Evolutionary conservation across 768 basidiomycete species (phyloP), one percentile per base, ranked within the genome.

Genomic region (Lanmaoa pseudosensibilis): DNA sequence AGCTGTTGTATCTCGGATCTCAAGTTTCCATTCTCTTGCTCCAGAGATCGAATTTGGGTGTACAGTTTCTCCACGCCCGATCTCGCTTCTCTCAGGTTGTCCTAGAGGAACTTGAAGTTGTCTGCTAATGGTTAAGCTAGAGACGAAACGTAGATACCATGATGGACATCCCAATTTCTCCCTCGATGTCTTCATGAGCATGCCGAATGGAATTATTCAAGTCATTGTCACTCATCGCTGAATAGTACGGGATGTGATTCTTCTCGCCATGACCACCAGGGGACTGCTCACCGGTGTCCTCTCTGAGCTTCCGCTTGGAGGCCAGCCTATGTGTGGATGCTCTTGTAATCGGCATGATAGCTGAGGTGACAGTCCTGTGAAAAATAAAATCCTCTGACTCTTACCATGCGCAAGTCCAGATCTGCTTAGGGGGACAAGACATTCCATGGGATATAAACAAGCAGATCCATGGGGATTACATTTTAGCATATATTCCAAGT

Each of bases 261-360:
- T 46, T 32, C 5, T 18, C 5, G 13, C 15, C 21, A 1, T 23
- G 25, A 34, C 37, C 16, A 16, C 21, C 36, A 8, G 34, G 33
- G 11, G 11, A 25, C 11, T 15, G 44, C 54, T 38, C 37, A 58
- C 60, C n/a, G 1, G 15, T 36, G 21, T 39, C 47, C 32, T 47
- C 39, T 36, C 34, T 52, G 19, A 18, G n/a, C 8, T 43, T 59
- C 27, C 21, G 34, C 54, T 50, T 44, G 9, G 52, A n/a, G 46
- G 18, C 50, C 18, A 25, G 34, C 18, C 38, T 55, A 4, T 50
- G 51, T 21, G 57, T 33, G 10, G 55, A 55, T 37, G 55, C 46
- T 48, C 56, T 59, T 19, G 63, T 59, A 19, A 44, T 68, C 9
- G 53, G 60, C 60, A 65, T 58, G 46, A 33, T 15, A 33, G 10